Evolutionary conservation across 805 yeast species (phyloP), one percentile per base, ranked within the genome.

Genomic region (Metschnikowia lachancei): DNA sequence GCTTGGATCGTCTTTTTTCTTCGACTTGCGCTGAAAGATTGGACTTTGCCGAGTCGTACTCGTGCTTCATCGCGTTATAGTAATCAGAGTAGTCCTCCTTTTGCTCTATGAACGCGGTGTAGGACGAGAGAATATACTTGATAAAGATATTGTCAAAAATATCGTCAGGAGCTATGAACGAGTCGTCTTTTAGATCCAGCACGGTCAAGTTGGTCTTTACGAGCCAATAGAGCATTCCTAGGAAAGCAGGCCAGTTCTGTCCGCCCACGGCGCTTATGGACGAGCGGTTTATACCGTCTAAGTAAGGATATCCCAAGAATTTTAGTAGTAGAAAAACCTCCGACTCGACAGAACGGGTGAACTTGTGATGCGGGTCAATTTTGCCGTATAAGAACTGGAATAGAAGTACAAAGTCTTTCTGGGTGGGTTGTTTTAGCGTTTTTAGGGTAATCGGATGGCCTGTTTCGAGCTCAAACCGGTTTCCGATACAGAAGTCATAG

Each of bases 231-330:
- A 90, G 67, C 77, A 91, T 80, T 1, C 94, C 96, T 35, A 90
- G 63, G 53, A 88, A 87, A 7, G 77, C 76, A 11, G 87, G 89
- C 97, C 97, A 90, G 54, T 82, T 82, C 40, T 85, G 82, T 2
- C 96, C 95, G 5, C 96, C 96, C 11, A 88, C 96, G 0, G 96
- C 96, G 32, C 90, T 81, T 32, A 90, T 83, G 60, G 88, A 95
- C 1, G 94, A 84, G 58, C 90, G 83, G 63, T 85, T 87, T 33
- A 91, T 82, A 0, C 87, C 72, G 34, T 86, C 95, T 47, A 88
- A 64, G 61, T 84, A 88, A 1, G 97, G 97, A 57, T 90, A 90
- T 40, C 78, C 79, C 50, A 89, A 62, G 31, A 73, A 74, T 59
- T 80, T 83, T 55, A 90, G 67, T 16, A 87, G 66, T 16, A 77